Evolutionary conservation across 306 rosid species (phyloP).

Genomic region (Carpinus fangiana): DNA sequence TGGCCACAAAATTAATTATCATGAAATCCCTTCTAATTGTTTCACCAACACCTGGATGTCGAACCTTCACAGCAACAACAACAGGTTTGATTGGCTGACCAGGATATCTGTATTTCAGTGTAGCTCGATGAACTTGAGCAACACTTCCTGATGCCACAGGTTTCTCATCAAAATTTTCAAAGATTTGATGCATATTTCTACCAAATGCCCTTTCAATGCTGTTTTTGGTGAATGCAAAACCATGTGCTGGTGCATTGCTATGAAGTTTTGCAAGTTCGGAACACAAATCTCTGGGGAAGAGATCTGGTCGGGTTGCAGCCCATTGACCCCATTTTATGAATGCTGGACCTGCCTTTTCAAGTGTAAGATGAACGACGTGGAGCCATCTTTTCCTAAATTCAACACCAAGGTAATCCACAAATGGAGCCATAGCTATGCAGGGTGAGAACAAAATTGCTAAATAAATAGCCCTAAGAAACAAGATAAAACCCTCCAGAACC

Average conservation of each 20-base stretch:
- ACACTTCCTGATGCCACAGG: slow-evolving; percentile 87
- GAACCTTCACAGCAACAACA: slow-evolving; percentile 77
- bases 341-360: slow-evolving; percentile 78
- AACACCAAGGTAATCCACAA: slow-evolving; percentile 48
- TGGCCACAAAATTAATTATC: slow-evolving; percentile 58
- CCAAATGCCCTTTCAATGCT: slow-evolving; percentile 71
- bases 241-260: slow-evolving; percentile 69
- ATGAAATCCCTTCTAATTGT: slow-evolving; percentile 73
- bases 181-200: slow-evolving; percentile 59
- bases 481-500: slow-evolving; percentile 50
- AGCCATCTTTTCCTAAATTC: slow-evolving; percentile 67
- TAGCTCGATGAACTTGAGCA: slow-evolving; percentile 85
- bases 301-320: slow-evolving; percentile 89
- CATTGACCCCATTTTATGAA: slow-evolving; percentile 93
- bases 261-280: slow-evolving; percentile 68
- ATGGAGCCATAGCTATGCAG: slow-evolving; percentile 70
- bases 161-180: slow-evolving; percentile 69
- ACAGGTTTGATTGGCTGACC: slow-evolving; percentile 59
- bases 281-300: slow-evolving; percentile 77
- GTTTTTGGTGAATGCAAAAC: slow-evolving; percentile 56
- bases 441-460: slow-evolving; percentile 65
- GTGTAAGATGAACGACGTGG: slow-evolving; percentile 49
- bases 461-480: slow-evolving; percentile 64
- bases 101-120: slow-evolving; percentile 64
- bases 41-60: slow-evolving; percentile 82